Evolutionary conservation across 1,284 basidiomycete species (phyloP).

Genomic region (Malassezia caprae): DNA sequence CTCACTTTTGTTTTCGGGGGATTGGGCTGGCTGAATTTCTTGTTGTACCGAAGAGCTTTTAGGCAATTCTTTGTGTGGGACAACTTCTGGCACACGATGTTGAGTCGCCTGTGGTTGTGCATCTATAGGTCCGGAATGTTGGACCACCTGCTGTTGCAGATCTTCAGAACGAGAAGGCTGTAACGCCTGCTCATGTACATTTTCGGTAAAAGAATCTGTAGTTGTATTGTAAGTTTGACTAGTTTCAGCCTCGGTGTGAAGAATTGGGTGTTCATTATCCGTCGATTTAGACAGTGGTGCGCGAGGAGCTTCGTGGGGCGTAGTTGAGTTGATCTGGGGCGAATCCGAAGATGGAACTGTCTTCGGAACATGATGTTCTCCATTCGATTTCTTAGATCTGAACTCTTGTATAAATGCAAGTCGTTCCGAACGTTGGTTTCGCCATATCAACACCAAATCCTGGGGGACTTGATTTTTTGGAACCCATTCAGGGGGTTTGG

Average conservation of each 20-base stretch:
- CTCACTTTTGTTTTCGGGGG: no score
- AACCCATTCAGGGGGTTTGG: constrained; percentile 10
- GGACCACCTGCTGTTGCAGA: no score
- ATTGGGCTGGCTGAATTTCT: no score
- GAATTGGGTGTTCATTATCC: background rate
- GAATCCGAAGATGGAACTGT: background rate
- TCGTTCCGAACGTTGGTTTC: constrained; percentile 1
- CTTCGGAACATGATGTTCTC: background rate
- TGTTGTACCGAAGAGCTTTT: no score
- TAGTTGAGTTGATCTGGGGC: background rate
- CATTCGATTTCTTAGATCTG: background rate
- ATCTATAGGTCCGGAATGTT: no score
- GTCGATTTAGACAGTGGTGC: background rate
- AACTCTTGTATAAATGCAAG: background rate
- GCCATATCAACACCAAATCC: constrained; percentile 7
- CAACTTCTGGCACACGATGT: no score
- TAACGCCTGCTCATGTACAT: no score
- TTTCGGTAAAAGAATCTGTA: background rate
- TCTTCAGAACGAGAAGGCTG: no score
- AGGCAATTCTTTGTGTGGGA: no score
- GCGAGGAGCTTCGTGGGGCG: background rate
- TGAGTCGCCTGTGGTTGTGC: no score
- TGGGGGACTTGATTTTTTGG: constrained; percentile 6
- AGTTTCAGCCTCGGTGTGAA: background rate
- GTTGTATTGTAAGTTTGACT: background rate